Evolutionary conservation across 176 grass and related monocot genomes (phyloP), one percentile per base, ranked within the genome.

Genomic region (Oryza glumipatula): DNA sequence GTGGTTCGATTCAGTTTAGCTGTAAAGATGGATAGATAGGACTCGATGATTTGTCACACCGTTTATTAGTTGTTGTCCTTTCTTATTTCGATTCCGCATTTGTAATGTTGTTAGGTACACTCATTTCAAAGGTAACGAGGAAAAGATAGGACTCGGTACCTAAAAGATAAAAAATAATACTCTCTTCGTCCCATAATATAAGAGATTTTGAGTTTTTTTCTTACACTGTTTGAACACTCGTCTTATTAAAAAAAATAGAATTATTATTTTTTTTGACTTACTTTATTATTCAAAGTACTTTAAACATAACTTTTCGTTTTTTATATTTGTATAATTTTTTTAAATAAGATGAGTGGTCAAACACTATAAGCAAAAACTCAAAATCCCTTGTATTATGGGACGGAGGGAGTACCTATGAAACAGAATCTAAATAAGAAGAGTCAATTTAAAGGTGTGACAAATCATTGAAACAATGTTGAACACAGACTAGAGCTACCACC

Each of bases 1-100:
- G 30, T 58, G n/a, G 15, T 44, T 12, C 3, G 69, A 80, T 80
- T 58, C 60, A 80, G 30, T 85, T 48, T 74, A 56, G 39, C 58
- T 67, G 76, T 48, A 72, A 66, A 79, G 38, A 35, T 48, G 19
- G 15, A 60, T 21, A 61, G 56, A n/a, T 61, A 22, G 19, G n/a
- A 2, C 58, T 63, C 16, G 19, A 58, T 21, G 17, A 58, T 58
- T 8, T 14, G 52, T 63, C 58, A 23, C 58, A 21, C n/a, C 58
- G 19, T 63, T 63, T 63, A 23, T 63, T 63, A 23, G 58, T 63
- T 63, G n/a, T 3, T n/a, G n/a, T 63, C n/a, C 58, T 63, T n/a
- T 63, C 58, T 63, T 23, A 63, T 23, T 23, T 23, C 9, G n/a
- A 23, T 60, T n/a, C 6, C n/a, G 56, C 56, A 60, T 22, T n/a